Conservation (phyloP, 2,329 filamentous ascomycete species). For the Purpureocillium lavendulum region DNA sequence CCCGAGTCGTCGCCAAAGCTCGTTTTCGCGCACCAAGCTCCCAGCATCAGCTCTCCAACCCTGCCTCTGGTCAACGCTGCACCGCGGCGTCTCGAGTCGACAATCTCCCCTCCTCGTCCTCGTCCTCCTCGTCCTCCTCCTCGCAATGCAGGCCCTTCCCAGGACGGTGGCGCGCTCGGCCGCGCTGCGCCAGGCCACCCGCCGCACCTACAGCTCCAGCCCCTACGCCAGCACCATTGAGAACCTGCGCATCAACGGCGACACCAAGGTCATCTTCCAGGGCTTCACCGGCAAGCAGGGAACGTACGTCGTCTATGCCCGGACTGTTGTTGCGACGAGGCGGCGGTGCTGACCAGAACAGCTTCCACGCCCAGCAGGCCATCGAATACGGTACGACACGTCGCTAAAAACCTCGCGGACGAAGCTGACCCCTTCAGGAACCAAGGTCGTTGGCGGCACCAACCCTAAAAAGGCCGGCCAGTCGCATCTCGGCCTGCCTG, state of each 20-base stretch:
- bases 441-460: conserved; percentile 94
- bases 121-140: conserved; percentile 12
- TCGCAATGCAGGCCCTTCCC: conserved; percentile 77
- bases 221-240: conserved; percentile 65
- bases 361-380: conserved; percentile 95
- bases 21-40: conserved; percentile 6
- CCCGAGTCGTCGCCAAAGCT: conserved; percentile 9
- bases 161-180: conserved; percentile 59
- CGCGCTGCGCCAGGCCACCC: conserved; percentile 56
- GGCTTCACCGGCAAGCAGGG: conserved; percentile 97
- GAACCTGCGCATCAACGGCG: conserved; percentile 86
- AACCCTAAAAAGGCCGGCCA: conserved; percentile 97
- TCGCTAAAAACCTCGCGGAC: not conserved
- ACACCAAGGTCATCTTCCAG: conserved; percentile 95
- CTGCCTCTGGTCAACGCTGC: conserved; percentile 10
- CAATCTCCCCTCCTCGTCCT: conserved; percentile 6
- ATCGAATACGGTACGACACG: conserved; percentile 82
- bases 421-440: conserved; percentile 48
- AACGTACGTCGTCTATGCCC: conserved; percentile 49
- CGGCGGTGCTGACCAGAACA: conserved; percentile 27
- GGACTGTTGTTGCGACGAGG: not conserved
- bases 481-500: conserved; percentile 82
- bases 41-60: conserved; percentile 10
- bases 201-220: conserved; percentile 69
- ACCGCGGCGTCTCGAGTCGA: conserved; percentile 7